These are phyloP conservation scores for Neonectria magnoliae DNA, from an alignment of 2,329 filamentous ascomycete species.

Conservation along the genomic window DNA sequence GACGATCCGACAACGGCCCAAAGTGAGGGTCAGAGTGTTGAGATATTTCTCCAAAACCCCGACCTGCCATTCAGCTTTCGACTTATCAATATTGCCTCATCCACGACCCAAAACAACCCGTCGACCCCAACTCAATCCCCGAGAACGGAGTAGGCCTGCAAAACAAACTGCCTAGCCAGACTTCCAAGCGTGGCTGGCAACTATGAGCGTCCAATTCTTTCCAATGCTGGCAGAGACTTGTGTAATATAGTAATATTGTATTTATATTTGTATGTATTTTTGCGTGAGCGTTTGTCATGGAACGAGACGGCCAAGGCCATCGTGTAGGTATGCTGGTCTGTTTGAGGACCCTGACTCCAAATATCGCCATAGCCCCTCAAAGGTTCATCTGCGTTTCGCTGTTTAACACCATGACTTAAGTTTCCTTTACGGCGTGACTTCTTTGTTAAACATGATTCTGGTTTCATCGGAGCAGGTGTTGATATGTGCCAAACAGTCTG, in stretches of 20 bases:
- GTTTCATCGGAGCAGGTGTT: neutral
- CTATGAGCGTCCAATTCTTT: neutral
- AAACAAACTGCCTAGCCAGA: no score
- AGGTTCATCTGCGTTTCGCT: neutral
- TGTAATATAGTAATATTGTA: neutral
- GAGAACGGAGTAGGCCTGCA: neutral
- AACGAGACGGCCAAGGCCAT: neutral
- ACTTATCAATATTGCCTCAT: neutral
- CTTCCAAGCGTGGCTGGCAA: neutral
- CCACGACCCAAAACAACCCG: neutral
- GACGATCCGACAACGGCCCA: neutral
- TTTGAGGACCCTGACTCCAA: neutral
- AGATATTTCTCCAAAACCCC: neutral
- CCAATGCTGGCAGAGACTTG: neutral
- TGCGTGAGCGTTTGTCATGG: neutral
- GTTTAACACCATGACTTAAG: neutral
- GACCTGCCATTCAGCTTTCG: neutral
- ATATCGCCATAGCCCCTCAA: no score
- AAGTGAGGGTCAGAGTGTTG: neutral
- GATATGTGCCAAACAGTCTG: neutral
- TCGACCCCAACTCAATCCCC: neutral
- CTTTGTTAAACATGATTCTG: no score
- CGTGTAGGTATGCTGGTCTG: neutral
- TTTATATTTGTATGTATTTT: neutral
- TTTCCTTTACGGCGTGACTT: neutral